Percentiles rank a stretch among this genome's conserved stretches.
These are phyloP conservation scores for Coemansia sp. DNA, from an alignment of 192 early-diverging fungal species.

Conservation along the genomic window DNA sequence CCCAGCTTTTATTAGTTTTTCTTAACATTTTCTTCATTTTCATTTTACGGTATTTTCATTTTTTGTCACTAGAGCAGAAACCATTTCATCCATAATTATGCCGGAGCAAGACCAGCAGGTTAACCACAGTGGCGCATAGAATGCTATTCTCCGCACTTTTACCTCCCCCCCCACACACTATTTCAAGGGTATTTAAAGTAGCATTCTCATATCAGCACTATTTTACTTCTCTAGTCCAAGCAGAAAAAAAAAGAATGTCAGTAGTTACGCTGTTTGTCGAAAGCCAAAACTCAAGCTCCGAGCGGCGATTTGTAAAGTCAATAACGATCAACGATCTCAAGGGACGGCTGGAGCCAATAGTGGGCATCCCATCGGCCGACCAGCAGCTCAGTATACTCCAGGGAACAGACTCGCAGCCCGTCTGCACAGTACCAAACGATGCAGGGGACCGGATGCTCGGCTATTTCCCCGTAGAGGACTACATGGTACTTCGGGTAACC, in stretches of 20 bases:
- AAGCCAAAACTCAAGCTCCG: conserved; percentile 76
- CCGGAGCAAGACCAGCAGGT: too few relatives aligned
- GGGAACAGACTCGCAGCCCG: conserved; percentile 36
- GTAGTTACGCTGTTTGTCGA: conserved; percentile 91
- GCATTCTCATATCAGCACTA: too few relatives aligned
- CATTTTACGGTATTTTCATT: conserved; percentile 5
- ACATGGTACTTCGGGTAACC: conserved; percentile 70
- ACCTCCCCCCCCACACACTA: too few relatives aligned
- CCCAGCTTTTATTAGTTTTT: neutral
- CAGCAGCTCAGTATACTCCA: conserved; percentile 68
- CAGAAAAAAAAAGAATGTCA: conserved; percentile 27
- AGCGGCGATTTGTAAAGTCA: conserved; percentile 76
- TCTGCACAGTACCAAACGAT: conserved; percentile 50
- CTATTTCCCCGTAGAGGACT: conserved; percentile 82
- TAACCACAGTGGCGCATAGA: too few relatives aligned
- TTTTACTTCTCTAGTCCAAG: too few relatives aligned
- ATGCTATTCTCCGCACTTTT: too few relatives aligned
- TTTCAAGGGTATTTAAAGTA: too few relatives aligned
- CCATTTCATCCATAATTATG: too few relatives aligned
- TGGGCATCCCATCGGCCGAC: conserved; percentile 73
- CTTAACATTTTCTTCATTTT: conserved; percentile 1
- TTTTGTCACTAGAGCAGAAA: too few relatives aligned
- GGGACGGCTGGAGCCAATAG: conserved; percentile 86
- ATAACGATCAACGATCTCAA: conserved; percentile 38
- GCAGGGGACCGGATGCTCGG: conserved; percentile 76